A percentile compares a stretch with the other conserved stretches of the same genome.
Evolutionary conservation across 371 early-diverging fungal genomes (phyloP).

Genomic region (Mucor indicus): DNA sequence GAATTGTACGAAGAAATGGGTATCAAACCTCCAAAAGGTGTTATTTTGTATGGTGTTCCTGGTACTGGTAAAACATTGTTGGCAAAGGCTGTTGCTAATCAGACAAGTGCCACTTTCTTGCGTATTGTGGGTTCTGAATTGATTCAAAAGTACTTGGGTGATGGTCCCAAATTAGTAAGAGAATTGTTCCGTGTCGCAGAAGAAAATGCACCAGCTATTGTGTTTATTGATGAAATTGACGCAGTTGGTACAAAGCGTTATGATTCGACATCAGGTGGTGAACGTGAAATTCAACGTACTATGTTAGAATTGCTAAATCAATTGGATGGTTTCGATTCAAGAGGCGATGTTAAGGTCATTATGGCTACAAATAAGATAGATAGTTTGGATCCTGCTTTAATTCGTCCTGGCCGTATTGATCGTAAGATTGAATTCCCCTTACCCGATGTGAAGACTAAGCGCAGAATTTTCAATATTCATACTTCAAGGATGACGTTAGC

Average conservation of each 20-base stretch:
- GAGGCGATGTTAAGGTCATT: constrained; percentile 98
- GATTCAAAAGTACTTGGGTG: constrained; percentile 99
- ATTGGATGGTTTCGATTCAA: constrained; percentile 96
- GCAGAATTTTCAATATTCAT: constrained; percentile 98
- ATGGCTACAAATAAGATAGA: constrained; percentile 99
- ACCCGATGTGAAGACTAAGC: constrained; percentile 97
- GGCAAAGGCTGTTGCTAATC: constrained; percentile 61
- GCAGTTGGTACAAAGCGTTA: constrained; percentile 99
- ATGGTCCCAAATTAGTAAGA: constrained; percentile 97
- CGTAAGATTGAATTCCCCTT: constrained; percentile 99
- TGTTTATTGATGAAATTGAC: constrained; percentile 99
- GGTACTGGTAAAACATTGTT: constrained; percentile 87
- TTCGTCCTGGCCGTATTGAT: constrained; percentile 98
- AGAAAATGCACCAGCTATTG: constrained; percentile 99
- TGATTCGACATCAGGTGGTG: constrained; percentile 96
- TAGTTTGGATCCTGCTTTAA: constrained; percentile 98
- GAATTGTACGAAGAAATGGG: constrained; percentile 87
- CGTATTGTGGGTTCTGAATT: constrained; percentile 99
- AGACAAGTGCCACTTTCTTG: constrained; percentile 90
- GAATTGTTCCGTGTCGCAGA: constrained; percentile 98
- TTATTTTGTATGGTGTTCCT: constrained; percentile 97
- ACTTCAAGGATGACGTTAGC: constrained; percentile 77
- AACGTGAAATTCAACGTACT: constrained; percentile 94
- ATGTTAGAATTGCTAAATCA: constrained; percentile 99
- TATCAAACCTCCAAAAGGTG: constrained; percentile 94